Evolutionary conservation across 768 basidiomycete genomes (phyloP).

Genomic region (Guyanaporus albipodus): DNA sequence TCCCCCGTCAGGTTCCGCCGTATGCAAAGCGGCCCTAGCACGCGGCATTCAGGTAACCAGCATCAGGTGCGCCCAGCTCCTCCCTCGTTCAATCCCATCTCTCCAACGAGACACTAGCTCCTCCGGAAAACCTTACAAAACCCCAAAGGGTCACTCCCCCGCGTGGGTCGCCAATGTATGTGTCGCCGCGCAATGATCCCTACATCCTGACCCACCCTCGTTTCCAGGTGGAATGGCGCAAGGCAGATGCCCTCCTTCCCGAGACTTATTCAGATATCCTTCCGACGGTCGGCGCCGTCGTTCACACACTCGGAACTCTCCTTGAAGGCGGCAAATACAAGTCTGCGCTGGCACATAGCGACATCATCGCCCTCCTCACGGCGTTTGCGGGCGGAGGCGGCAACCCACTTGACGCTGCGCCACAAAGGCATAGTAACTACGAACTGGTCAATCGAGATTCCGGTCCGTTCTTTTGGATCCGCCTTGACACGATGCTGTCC

Average conservation of each 20-base stretch:
- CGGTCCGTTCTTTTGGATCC: slow-evolving; percentile 50
- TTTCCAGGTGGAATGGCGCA: slow-evolving; percentile 80
- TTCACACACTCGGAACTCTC: slow-evolving; percentile 91
- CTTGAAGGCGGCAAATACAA: slow-evolving; percentile 85
- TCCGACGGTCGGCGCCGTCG: slow-evolving; percentile 66
- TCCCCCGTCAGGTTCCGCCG: slow-evolving; percentile 70
- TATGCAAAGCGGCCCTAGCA: slow-evolving; percentile 84
- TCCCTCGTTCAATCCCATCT: not conserved
- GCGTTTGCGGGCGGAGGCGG: slow-evolving; percentile 42
- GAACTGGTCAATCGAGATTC: slow-evolving; percentile 85
- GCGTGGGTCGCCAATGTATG: slow-evolving; percentile 77
- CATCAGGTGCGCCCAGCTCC: slow-evolving; percentile 56
- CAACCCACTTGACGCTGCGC: slow-evolving; percentile 59
- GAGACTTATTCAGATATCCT: slow-evolving; percentile 68
- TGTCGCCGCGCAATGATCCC: slow-evolving; percentile 5
- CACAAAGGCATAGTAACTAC: slow-evolving; percentile 52
- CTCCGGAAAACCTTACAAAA: slow-evolving; percentile 80
- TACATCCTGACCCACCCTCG: slow-evolving; percentile 5
- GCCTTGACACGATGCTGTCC: not conserved
- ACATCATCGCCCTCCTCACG: slow-evolving; percentile 48
- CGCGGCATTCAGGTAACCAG: slow-evolving; percentile 86
- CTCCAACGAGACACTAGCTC: slow-evolving; percentile 47
- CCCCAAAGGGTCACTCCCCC: slow-evolving; percentile 87
- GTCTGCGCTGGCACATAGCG: slow-evolving; percentile 54
- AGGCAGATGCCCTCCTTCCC: slow-evolving; percentile 78